phyloP scores from a whole-genome alignment of 768 basidiomycete species.

The Phlebiopsis gigantea region DNA sequence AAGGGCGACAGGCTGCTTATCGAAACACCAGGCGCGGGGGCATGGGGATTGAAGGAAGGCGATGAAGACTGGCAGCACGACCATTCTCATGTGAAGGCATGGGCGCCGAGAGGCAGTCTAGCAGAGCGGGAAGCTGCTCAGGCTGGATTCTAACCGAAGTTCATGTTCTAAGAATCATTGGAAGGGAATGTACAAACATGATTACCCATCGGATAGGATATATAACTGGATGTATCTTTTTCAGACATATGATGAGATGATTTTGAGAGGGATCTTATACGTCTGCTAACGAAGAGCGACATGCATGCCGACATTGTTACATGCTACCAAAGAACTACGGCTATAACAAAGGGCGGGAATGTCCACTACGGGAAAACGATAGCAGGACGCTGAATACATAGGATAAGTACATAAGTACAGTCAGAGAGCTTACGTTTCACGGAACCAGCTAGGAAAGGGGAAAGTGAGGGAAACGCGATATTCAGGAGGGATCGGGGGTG shows the following conservation, averaged over 20 bases:
- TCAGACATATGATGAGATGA: background rate
- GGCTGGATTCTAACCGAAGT: constrained; percentile 44
- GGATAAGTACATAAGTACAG: constrained; percentile 7
- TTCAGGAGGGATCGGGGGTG: background rate
- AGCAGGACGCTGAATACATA: constrained; percentile 5
- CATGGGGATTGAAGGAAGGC: constrained; percentile 52
- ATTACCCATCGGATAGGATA: constrained; percentile 1
- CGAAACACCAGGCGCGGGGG: constrained; percentile 90
- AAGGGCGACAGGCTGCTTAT: constrained; percentile 78
- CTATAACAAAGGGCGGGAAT: background rate
- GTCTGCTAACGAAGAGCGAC: constrained; percentile 1
- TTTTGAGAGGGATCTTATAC: background rate
- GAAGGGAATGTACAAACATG: background rate
- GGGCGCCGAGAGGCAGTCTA: constrained; percentile 72
- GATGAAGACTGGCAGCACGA: constrained; percentile 24
- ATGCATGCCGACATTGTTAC: constrained; percentile 1
- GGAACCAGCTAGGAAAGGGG: background rate
- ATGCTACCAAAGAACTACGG: background rate
- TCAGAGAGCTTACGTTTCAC: background rate
- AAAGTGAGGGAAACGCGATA: background rate
- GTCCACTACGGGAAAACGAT: background rate
- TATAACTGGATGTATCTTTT: background rate
- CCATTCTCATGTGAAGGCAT: constrained; percentile 35
- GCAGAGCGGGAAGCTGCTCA: constrained; percentile 42
- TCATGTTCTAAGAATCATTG: too few species aligned